Evolutionary conservation across 1,284 basidiomycete genomes (phyloP), one percentile per base, ranked within the genome.

Genomic region (Leccinum brunneo-olivaceum): DNA sequence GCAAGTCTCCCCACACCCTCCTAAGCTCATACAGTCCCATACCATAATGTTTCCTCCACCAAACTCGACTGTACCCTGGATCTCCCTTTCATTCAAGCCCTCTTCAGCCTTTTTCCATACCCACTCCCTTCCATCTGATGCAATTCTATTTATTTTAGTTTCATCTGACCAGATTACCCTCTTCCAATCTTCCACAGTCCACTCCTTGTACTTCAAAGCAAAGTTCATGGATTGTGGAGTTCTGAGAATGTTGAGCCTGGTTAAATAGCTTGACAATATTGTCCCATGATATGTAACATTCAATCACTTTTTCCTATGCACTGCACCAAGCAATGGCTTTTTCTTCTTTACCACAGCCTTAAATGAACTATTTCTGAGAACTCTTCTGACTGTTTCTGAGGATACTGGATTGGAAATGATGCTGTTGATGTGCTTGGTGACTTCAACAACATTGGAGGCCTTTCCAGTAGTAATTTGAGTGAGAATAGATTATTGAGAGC

Each of bases 141-240:
- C 32, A 19, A 34, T 34, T 41, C n/a, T 34, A 25, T 15, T n/a
- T n/a, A n/a, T n/a, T n/a, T n/a, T n/a, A n/a, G n/a, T n/a, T n/a
- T 29, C 24, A 25, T 25, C 28, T 34, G 33, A 42, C 25, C 41
- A 28, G 4, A 42, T 28, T 28, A 41, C 19, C 25, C 25, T 34
- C 19, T 41, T 41, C n/a, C 34, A 41, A 3, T 41, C 24, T 6
- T 42, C 25, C 24, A 42, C 24, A 42, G 41, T 42, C 23, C 41
- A 42, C 16, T 42, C 19, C 18, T 28, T 42, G 10, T 42, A 34
- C 20, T 39, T 39, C 20, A 39, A 14, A 39, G 39, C 39, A 40
- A 40, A 25, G 5, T 32, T 18, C n/a, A n/a, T 23, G 34, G 24
- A 23, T 35, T 8, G 14, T n/a, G 14, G 12, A 29, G 28, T 29